phyloP scores from a whole-genome alignment of 2,329 filamentous ascomycete species.

The Falciphora oryzae region DNA sequence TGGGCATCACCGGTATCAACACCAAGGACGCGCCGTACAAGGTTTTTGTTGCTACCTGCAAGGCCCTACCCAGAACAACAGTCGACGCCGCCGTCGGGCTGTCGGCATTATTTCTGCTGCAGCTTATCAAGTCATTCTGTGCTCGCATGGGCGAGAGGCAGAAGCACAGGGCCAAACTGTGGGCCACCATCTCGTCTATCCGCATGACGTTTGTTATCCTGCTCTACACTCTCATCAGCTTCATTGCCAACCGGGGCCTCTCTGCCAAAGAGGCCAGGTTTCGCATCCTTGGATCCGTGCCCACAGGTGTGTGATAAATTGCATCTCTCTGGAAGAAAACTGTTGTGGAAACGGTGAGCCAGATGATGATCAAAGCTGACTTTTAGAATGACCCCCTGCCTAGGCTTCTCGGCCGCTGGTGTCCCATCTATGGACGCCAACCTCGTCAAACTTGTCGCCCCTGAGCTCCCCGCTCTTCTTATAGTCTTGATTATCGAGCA shows the following conservation, averaged over 20 bases:
- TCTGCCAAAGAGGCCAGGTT: conserved; percentile 54
- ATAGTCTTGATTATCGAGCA: conserved; percentile 97
- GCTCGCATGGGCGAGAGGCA: conserved; percentile 54
- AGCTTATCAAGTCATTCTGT: conserved; percentile 57
- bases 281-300: conserved; percentile 67
- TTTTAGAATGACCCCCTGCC: background rate
- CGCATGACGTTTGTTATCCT: conserved; percentile 72
- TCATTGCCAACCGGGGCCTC: conserved; percentile 67
- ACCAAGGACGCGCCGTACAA: conserved; percentile 39
- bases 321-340: too few relatives aligned
- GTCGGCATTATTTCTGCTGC: conserved; percentile 60
- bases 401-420: conserved; percentile 76
- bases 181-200: conserved; percentile 52
- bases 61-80: conserved; percentile 27
- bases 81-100: conserved; percentile 66
- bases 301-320: conserved; percentile 50
- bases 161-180: conserved; percentile 8
- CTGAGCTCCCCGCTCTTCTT: conserved; percentile 74
- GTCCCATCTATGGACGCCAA: conserved; percentile 62
- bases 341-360: background rate
- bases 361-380: conserved; percentile 3
- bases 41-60: conserved; percentile 38
- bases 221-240: conserved; percentile 85
- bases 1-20: conserved; percentile 39
- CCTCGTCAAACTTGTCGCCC: conserved; percentile 63